A percentile compares a stretch with the other conserved stretches of the same genome.
Conservation (phyloP, 2,329 filamentous ascomycete genomes). For the Calycina herbarum region DNA sequence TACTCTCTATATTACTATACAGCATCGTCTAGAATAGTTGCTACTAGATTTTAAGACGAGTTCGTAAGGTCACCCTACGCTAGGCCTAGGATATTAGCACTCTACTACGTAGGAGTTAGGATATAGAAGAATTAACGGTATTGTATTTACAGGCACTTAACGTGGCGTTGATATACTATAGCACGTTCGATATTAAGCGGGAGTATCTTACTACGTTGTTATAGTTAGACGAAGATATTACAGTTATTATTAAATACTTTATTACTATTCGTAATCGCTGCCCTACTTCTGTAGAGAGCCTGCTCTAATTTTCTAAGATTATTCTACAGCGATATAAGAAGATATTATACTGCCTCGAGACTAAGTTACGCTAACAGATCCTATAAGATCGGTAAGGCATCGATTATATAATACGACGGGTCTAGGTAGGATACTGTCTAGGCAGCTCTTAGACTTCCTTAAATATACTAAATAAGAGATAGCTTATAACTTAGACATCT, state of each 20-base stretch:
- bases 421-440: conserved; percentile 37
- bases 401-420: conserved; percentile 27
- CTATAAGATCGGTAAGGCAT: conserved; percentile 25
- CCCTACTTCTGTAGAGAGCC: conserved; percentile 31
- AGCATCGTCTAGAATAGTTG: conserved; percentile 20
- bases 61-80: conserved; percentile 39
- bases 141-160: conserved; percentile 40
- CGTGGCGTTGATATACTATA: conserved; percentile 43
- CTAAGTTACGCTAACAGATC: conserved; percentile 24
- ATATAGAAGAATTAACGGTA: conserved; percentile 34
- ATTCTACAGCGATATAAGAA: conserved; percentile 13
- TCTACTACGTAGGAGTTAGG: conserved; percentile 20
- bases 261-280: conserved; percentile 40
- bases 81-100: conserved; percentile 39
- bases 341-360: conserved; percentile 26
- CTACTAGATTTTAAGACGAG: conserved; percentile 35
- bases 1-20: neutral
- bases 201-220: conserved; percentile 36
- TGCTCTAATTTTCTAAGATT: conserved; percentile 4
- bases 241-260: conserved; percentile 41
- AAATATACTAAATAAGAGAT: conserved; percentile 35
- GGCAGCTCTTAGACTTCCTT: conserved; percentile 33
- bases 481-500: conserved; percentile 35
- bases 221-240: conserved; percentile 28
- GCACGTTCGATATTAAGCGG: conserved; percentile 46